Conservation (phyloP, 129 eudicot species). For the Sambucus nigra region DNA sequence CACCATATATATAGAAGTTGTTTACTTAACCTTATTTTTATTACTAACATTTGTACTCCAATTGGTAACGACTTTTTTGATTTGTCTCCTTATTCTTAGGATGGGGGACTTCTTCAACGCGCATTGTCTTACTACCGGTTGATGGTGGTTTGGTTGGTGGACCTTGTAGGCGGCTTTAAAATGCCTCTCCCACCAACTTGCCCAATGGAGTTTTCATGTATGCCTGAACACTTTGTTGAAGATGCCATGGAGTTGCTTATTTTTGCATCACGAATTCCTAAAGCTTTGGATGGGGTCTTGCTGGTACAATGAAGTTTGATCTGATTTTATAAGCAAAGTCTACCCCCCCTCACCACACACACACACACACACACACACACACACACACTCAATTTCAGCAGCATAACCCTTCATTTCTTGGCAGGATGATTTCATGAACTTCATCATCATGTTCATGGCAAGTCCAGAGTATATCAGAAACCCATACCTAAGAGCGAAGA, state of each 20-base stretch:
- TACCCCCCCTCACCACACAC: neutral
- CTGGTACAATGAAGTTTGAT: constrained; percentile 36
- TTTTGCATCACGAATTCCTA: constrained; percentile 87
- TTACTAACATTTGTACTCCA: too few relatives aligned
- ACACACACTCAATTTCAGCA: neutral
- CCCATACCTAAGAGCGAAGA: constrained; percentile 91
- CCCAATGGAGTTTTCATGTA: constrained; percentile 82
- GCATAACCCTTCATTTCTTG: constrained; percentile 3
- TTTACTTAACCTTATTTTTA: too few relatives aligned
- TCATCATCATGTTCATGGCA: constrained; percentile 98
- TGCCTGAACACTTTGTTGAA: constrained; percentile 97
- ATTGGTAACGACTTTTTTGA: too few relatives aligned
- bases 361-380: too few relatives aligned
- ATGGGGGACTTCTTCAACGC: constrained; percentile 68
- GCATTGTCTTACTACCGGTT: constrained; percentile 85
- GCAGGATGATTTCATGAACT: constrained; percentile 97
- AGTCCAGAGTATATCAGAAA: constrained; percentile 93
- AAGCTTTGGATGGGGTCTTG: constrained; percentile 78
- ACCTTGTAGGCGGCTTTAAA: constrained; percentile 78
- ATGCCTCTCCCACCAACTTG: constrained; percentile 80
- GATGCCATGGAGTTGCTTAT: constrained; percentile 93
- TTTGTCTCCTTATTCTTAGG: constrained; percentile 32
- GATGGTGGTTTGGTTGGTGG: constrained; percentile 87
- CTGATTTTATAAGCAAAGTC: neutral
- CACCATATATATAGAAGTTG: too few relatives aligned